phyloP scores from a whole-genome alignment of 2,329 filamentous ascomycete species.

The Colletotrichum trifolii region DNA sequence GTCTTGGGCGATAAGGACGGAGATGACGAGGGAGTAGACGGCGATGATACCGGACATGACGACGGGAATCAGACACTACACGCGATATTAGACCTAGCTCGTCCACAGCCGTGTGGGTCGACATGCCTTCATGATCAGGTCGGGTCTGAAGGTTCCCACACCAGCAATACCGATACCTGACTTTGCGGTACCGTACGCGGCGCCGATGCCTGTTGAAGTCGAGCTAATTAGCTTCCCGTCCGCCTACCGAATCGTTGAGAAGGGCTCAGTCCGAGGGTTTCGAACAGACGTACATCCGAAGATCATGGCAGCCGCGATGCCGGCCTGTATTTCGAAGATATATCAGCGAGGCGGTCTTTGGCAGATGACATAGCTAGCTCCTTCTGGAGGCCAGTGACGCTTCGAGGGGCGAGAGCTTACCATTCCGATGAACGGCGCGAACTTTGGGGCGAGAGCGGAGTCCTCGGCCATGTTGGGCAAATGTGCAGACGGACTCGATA shows the following conservation, averaged over 20 bases:
- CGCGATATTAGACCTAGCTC: conserved; percentile 1
- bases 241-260: conserved; percentile 22
- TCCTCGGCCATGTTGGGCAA: conserved; percentile 59
- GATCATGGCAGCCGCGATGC: conserved; percentile 84
- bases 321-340: conserved; percentile 63
- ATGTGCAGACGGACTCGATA: conserved; percentile 23
- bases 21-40: conserved; percentile 96
- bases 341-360: conserved; percentile 39
- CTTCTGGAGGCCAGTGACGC: conserved; percentile 13
- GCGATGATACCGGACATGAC: conserved; percentile 99
- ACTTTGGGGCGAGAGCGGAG: conserved; percentile 77
- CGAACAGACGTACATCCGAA: conserved; percentile 74
- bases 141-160: conserved; percentile 85
- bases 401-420: conserved; percentile 59
- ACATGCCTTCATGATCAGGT: conserved; percentile 89
- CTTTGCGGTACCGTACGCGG: conserved; percentile 89
- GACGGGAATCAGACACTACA: conserved; percentile 83
- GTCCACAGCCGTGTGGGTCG: not conserved
- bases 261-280: conserved; percentile 43
- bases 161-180: conserved; percentile 89
- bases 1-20: conserved; percentile 94
- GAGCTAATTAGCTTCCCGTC: conserved; percentile 23
- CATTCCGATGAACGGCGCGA: conserved; percentile 91
- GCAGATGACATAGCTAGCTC: conserved; percentile 14
- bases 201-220: conserved; percentile 66